Percentiles rank a stretch among this genome's conserved stretches.
phyloP scores from a whole-genome alignment of 2,329 filamentous ascomycete species.

The Aspergillus intermedius region DNA sequence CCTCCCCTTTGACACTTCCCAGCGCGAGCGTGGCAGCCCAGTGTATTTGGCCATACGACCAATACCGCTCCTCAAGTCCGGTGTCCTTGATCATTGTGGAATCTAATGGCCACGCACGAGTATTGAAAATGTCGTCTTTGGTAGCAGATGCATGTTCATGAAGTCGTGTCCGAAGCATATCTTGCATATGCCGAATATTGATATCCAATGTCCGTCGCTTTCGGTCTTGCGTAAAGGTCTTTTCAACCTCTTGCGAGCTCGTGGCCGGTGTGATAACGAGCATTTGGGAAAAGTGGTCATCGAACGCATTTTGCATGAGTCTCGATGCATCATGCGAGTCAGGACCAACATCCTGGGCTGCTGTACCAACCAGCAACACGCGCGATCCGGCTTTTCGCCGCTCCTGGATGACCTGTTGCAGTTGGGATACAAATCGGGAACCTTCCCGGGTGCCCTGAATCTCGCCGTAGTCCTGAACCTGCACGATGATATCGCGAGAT shows the following conservation, averaged over 20 bases:
- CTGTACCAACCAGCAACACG: slow-evolving; percentile 75
- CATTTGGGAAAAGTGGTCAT: slow-evolving; percentile 46
- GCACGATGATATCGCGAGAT: slow-evolving; percentile 57
- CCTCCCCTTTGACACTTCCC: slow-evolving; percentile 41
- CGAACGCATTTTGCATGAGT: slow-evolving; percentile 40
- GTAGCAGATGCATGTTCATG: slow-evolving; percentile 25
- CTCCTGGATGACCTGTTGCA: slow-evolving; percentile 66
- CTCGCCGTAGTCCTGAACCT: slow-evolving; percentile 74
- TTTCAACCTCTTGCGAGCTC: slow-evolving; percentile 30
- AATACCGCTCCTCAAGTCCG: slow-evolving; percentile 47
- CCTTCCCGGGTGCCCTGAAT: slow-evolving; percentile 65
- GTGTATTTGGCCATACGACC: slow-evolving; percentile 57
- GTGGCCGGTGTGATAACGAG: slow-evolving; percentile 50
- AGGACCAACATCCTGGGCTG: slow-evolving; percentile 44
- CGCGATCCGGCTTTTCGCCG: slow-evolving; percentile 64
- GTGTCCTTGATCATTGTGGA: slow-evolving; percentile 25
- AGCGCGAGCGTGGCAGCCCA: slow-evolving; percentile 51
- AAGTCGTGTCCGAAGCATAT: slow-evolving; percentile 49
- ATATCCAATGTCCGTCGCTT: slow-evolving; percentile 47
- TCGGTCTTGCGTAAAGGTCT: slow-evolving; percentile 43
- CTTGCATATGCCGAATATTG: slow-evolving; percentile 59
- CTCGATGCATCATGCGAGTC: slow-evolving; percentile 39
- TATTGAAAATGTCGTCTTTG: slow-evolving; percentile 26
- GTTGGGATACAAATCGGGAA: slow-evolving; percentile 58
- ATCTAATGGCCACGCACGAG: slow-evolving; percentile 26